Base-by-base conservation (phyloP, 176 grass and related monocot genomes). In the Rhynchospora breviuscula region DNA sequence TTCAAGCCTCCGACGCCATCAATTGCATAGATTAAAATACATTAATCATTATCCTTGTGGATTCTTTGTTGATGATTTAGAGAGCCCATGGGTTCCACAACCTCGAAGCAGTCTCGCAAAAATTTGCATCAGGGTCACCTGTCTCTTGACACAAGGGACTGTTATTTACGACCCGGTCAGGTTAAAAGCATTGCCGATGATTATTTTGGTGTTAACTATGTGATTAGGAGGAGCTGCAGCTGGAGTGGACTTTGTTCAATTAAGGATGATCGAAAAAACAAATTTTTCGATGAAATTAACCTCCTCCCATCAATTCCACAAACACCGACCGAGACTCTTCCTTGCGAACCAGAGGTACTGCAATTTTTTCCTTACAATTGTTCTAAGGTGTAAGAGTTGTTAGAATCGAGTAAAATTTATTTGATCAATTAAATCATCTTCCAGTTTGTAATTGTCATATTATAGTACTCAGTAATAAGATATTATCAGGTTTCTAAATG, bases 71-170 rank as follows among this genome's bases (percentile, higher is more conserved):
- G 14, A 43, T 44, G 1, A 8, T 68, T 7, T 74, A 40, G 6
- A 25, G 79, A 52, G 60, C 72, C 78, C 13, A 93, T 93, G 91
- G 91, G 91, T 77, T 93, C 86, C 84, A 53, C 80, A 44, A 81
- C 17, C 22, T 90, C 91, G 63, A 78, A 66, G 23, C 86, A 90
- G 75, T 80, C 88, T 70, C 80, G 75, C 6, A 80, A 63, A 47
- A 81, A 86, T 18, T 86, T 90, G 84, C 25, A 60, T 10, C 72
- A 14, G 1, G 13, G 12, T 52, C 65, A 76, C 8, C 35, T 48
- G 17, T 45, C 48, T 64, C 22, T 10, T 22, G 54, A 71, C 54
- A 59, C 84, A 63, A 64, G 25, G 54, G 66, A 78, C 76, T 78
- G 68, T 74, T 3, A 44, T 3, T 5, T 79, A 1, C 52, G 83